A percentile compares a stretch with the other conserved stretches of the same genome.
Conservation (phyloP, 2,329 filamentous ascomycete species). For the Cladosporium velox region DNA sequence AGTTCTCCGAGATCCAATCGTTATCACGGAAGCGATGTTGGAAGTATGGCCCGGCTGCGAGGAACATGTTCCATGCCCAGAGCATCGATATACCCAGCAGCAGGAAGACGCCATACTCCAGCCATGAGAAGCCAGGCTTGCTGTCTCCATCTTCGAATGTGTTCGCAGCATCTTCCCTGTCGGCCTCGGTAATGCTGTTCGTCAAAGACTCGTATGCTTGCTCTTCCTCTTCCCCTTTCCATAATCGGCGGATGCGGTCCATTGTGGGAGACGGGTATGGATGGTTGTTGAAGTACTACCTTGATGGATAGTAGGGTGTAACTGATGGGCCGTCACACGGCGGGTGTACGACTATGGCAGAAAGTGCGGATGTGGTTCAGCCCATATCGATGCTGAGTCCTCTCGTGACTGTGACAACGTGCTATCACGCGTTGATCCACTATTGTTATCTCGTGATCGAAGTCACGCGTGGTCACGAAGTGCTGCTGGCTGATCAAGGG, state of each 20-base stretch:
- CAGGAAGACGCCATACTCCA: slow-evolving; percentile 83
- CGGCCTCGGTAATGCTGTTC: slow-evolving; percentile 27
- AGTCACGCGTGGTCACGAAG: slow-evolving; percentile 16
- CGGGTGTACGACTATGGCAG: background rate
- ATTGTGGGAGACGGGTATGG: slow-evolving; percentile 18
- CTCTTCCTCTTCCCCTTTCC: slow-evolving; percentile 33
- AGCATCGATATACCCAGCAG: slow-evolving; percentile 90
- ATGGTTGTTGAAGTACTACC: background rate
- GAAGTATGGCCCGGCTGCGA: slow-evolving; percentile 93
- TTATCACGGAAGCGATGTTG: slow-evolving; percentile 73
- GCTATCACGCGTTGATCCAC: slow-evolving; percentile 20
- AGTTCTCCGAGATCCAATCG: slow-evolving; percentile 73
- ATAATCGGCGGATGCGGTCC: slow-evolving; percentile 33
- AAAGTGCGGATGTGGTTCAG: background rate
- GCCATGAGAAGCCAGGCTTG: slow-evolving; percentile 68
- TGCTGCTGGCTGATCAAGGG: background rate
- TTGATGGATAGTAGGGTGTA: background rate
- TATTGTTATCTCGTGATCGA: slow-evolving; percentile 1
- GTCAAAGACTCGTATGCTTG: slow-evolving; percentile 36
- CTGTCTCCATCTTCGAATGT: slow-evolving; percentile 5
- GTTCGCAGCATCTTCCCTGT: slow-evolving; percentile 22
- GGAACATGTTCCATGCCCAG: slow-evolving; percentile 99
- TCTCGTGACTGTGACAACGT: background rate
- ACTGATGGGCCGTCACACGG: background rate
- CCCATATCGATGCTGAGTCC: slow-evolving; percentile 9